Conservation (phyloP, 2,329 filamentous ascomycete genomes). For the Talaromyces sp. region DNA sequence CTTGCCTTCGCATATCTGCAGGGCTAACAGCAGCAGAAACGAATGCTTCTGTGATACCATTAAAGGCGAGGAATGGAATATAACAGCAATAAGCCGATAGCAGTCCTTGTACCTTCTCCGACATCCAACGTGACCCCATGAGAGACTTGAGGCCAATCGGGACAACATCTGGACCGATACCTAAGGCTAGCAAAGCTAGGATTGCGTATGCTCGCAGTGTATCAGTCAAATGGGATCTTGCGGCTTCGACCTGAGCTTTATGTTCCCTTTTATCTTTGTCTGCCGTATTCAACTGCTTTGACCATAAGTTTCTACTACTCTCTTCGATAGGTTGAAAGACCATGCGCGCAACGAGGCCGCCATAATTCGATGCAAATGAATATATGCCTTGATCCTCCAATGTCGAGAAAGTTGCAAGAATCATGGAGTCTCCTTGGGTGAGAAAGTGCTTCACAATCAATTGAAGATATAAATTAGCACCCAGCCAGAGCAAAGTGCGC, state of each 20-base stretch:
- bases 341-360: slow-evolving; percentile 80
- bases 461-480: slow-evolving; percentile 81
- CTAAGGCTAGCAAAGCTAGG: slow-evolving; percentile 65
- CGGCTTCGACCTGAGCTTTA: slow-evolving; percentile 25
- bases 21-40: slow-evolving; percentile 82
- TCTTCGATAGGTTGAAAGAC: slow-evolving; percentile 96
- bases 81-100: slow-evolving; percentile 86
- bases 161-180: slow-evolving; percentile 72
- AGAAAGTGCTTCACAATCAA: slow-evolving; percentile 88
- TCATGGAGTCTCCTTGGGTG: slow-evolving; percentile 89
- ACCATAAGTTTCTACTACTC: slow-evolving; percentile 85
- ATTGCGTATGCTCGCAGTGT: slow-evolving; percentile 73
- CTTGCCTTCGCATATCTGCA: slow-evolving; percentile 72
- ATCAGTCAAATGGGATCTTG: slow-evolving; percentile 35
- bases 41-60: slow-evolving; percentile 89
- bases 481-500: slow-evolving; percentile 67
- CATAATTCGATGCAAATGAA: slow-evolving; percentile 91
- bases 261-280: slow-evolving; percentile 21
- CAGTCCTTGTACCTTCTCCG: slow-evolving; percentile 68
- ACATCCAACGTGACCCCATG: slow-evolving; percentile 74
- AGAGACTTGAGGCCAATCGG: slow-evolving; percentile 71
- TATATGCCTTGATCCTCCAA: slow-evolving; percentile 85
- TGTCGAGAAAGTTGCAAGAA: slow-evolving; percentile 75
- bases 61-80: slow-evolving; percentile 86
- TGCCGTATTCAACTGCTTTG: slow-evolving; percentile 64